phyloP scores from a whole-genome alignment of 2,329 filamentous ascomycete genomes.

The Xylaria digitata region DNA sequence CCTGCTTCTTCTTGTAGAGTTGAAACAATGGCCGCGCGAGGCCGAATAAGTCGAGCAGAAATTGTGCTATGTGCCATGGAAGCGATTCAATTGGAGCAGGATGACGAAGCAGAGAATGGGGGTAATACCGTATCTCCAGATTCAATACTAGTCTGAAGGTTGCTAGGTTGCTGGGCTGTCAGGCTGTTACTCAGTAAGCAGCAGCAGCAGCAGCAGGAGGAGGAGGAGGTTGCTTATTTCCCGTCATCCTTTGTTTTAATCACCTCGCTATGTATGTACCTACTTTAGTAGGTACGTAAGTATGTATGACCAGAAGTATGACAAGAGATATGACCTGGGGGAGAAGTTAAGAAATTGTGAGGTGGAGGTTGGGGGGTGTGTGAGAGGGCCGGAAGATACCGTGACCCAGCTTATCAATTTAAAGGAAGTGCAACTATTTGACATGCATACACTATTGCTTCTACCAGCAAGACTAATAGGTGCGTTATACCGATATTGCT shows the following conservation, averaged over 20 bases:
- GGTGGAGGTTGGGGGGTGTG: background rate
- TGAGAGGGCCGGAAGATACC: constrained; percentile 1
- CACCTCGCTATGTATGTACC: background rate
- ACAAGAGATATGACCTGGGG: background rate
- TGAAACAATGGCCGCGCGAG: background rate
- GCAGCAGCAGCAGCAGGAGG: too few relatives aligned
- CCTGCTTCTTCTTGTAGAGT: background rate
- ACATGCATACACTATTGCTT: too few relatives aligned
- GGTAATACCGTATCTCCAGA: background rate
- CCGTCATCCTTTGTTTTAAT: constrained; percentile 1
- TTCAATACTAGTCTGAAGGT: background rate
- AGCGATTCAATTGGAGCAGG: background rate
- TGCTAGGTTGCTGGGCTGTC: background rate
- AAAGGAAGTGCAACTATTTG: background rate
- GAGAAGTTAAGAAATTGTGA: background rate
- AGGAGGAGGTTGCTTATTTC: constrained; percentile 10
- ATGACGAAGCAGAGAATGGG: background rate
- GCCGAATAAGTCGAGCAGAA: background rate
- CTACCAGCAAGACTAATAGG: too few relatives aligned
- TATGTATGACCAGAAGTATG: background rate
- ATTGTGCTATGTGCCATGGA: background rate
- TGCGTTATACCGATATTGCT: background rate
- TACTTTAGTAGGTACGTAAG: background rate
- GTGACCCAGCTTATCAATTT: constrained; percentile 1
- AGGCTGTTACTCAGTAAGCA: constrained; percentile 6